These are phyloP conservation scores for Balamuthia mandrillaris DNA, from an alignment of 208 protist species.

Conservation along the genomic window DNA sequence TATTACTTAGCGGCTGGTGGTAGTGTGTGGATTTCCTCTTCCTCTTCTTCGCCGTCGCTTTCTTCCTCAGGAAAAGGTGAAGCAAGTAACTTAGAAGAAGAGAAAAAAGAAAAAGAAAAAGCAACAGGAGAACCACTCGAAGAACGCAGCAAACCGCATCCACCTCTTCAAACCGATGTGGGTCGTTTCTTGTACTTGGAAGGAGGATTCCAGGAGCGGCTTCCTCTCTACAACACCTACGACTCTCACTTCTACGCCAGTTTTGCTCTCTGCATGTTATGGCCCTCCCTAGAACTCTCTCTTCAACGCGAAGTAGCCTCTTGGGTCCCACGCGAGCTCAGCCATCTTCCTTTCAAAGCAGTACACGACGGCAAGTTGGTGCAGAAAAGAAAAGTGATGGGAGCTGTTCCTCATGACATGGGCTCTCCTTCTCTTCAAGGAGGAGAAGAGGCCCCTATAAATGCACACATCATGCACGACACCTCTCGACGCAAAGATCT, in stretches of 20 bases:
- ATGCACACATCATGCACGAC: conserved; percentile 73
- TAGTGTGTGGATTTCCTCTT: conserved; percentile 59
- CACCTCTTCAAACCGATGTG: background rate
- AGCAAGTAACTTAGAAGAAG: background rate
- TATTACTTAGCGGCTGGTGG: conserved; percentile 71
- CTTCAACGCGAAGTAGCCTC: conserved; percentile 56
- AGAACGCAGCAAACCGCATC: background rate
- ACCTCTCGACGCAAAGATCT: conserved; percentile 62
- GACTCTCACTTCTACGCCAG: conserved; percentile 76
- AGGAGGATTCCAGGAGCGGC: conserved; percentile 62
- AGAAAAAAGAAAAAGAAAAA: background rate
- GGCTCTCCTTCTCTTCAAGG: conserved; percentile 63
- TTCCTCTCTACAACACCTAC: conserved; percentile 77
- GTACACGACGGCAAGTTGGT: background rate
- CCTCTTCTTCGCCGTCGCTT: background rate
- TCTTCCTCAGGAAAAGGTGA: background rate
- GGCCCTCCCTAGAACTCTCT: conserved; percentile 63
- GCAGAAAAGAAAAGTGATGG: background rate
- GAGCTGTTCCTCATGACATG: conserved; percentile 68
- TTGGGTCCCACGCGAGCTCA: conserved; percentile 10
- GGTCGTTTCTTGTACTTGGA: conserved; percentile 63
- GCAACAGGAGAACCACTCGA: background rate
- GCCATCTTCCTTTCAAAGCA: background rate
- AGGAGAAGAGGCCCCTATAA: conserved; percentile 66
- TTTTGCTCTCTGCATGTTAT: conserved; percentile 63